phyloP scores from a whole-genome alignment of 768 basidiomycete species.

The Leccinum aurantiacum region DNA sequence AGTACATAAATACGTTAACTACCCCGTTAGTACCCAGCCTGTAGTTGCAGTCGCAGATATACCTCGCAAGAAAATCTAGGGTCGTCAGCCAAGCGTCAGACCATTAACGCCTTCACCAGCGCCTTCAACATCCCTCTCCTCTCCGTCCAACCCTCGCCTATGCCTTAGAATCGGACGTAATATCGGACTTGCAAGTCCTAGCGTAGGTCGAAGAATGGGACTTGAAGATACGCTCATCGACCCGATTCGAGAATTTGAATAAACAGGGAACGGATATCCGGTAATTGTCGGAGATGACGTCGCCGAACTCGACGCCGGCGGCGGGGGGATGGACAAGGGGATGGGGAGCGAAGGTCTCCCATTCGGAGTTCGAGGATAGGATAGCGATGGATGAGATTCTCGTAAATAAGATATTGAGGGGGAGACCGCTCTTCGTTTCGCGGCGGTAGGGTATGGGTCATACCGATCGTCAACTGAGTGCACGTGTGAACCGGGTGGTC shows the following conservation, averaged over 20 bases:
- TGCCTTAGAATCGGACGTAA: constrained; percentile 63
- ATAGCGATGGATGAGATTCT: constrained; percentile 53
- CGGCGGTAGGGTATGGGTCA: constrained; percentile 76
- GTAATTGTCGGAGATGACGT: constrained; percentile 73
- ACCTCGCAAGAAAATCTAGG: not conserved
- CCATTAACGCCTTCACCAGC: constrained; percentile 77
- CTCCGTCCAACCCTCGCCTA: constrained; percentile 50
- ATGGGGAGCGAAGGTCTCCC: constrained; percentile 66
- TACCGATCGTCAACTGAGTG: constrained; percentile 75
- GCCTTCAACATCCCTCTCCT: constrained; percentile 73
- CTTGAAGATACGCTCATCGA: constrained; percentile 63
- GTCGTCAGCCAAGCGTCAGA: constrained; percentile 41
- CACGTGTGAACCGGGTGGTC: constrained; percentile 10
- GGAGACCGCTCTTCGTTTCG: constrained; percentile 81
- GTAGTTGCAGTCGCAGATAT: not conserved
- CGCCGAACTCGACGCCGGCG: constrained; percentile 59
- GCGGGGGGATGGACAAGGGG: constrained; percentile 60
- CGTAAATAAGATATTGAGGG: constrained; percentile 72
- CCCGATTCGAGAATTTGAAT: constrained; percentile 40
- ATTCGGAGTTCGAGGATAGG: constrained; percentile 47
- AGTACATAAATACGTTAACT: constrained; percentile 4
- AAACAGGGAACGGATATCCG: constrained; percentile 44
- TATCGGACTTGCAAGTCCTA: constrained; percentile 76
- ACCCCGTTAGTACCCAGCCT: not conserved
- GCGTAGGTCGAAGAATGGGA: constrained; percentile 69